Evolutionary conservation across 768 basidiomycete genomes (phyloP).

Genomic region (Leccinum truebloodii): DNA sequence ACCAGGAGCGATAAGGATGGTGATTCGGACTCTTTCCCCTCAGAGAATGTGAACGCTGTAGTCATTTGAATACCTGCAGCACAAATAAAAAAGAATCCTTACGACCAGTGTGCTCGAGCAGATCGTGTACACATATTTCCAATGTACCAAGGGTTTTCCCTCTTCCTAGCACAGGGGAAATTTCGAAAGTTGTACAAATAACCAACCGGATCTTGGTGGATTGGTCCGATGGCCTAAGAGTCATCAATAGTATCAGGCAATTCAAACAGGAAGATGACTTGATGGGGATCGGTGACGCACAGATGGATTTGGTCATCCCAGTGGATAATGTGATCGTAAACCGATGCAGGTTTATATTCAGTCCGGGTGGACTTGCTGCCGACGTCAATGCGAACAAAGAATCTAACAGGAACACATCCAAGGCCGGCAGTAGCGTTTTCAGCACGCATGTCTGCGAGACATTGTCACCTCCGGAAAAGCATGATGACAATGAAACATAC

Average conservation of each 20-base stretch:
- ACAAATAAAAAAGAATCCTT: neutral
- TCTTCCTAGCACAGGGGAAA: neutral
- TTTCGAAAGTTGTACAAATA: neutral
- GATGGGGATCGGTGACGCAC: neutral
- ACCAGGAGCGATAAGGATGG: slow-evolving; percentile 3
- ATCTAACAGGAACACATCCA: slow-evolving; percentile 17
- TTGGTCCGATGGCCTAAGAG: neutral
- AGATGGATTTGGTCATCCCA: slow-evolving; percentile 11
- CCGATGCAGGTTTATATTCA: neutral
- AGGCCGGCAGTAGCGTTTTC: slow-evolving; percentile 8
- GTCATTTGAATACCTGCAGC: neutral
- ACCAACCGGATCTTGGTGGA: neutral
- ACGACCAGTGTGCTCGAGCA: neutral
- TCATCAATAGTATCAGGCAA: neutral
- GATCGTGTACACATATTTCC: neutral
- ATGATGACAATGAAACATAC: neutral
- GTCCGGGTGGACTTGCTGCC: slow-evolving; percentile 5
- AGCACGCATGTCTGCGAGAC: slow-evolving; percentile 12
- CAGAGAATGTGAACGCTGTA: neutral
- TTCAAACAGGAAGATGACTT: neutral
- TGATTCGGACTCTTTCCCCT: neutral
- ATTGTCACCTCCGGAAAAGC: neutral
- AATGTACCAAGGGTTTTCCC: neutral
- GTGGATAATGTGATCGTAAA: slow-evolving; percentile 6
- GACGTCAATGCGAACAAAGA: slow-evolving; percentile 15